These are phyloP conservation scores for Pisolithus tinctorius DNA, from an alignment of 768 basidiomycete species.

Conservation along the genomic window DNA sequence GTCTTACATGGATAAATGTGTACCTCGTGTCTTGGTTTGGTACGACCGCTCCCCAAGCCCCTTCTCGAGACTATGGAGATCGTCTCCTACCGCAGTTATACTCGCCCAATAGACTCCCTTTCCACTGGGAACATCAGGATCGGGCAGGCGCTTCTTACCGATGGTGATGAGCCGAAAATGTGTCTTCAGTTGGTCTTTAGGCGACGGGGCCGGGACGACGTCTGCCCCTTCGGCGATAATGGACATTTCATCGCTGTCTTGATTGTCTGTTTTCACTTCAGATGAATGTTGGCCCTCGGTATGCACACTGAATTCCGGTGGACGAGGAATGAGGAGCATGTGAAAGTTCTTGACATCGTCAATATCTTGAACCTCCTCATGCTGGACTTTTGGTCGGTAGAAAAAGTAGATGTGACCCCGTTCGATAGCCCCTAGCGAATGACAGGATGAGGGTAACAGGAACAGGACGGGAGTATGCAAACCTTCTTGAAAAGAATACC, in stretches of 20 bases:
- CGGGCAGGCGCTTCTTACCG: constrained; percentile 55
- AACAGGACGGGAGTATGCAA: not conserved
- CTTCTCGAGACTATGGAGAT: constrained; percentile 40
- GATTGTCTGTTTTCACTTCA: constrained; percentile 19
- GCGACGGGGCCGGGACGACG: constrained; percentile 38
- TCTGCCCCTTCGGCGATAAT: constrained; percentile 40
- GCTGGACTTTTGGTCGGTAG: constrained; percentile 52
- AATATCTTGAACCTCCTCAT: constrained; percentile 44
- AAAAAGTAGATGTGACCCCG: constrained; percentile 60
- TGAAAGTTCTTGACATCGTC: constrained; percentile 55
- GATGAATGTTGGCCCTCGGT: constrained; percentile 9
- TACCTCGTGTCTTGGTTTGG: constrained; percentile 57
- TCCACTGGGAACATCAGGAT: constrained; percentile 32
- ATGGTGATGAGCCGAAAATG: constrained; percentile 45
- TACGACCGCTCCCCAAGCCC: constrained; percentile 46
- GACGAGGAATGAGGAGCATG: constrained; percentile 53
- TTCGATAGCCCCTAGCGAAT: constrained; percentile 43
- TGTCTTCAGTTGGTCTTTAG: constrained; percentile 30
- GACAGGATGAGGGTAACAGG: not conserved
- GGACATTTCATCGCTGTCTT: constrained; percentile 31
- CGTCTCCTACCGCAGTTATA: constrained; percentile 44
- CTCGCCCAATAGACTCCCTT: constrained; percentile 49
- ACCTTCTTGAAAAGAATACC: constrained; percentile 9
- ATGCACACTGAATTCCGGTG: constrained; percentile 34
- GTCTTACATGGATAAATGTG: not conserved